These are phyloP conservation scores for Colletotrichum brevisporum DNA, from an alignment of 2,329 filamentous ascomycete genomes.

Conservation along the genomic window DNA sequence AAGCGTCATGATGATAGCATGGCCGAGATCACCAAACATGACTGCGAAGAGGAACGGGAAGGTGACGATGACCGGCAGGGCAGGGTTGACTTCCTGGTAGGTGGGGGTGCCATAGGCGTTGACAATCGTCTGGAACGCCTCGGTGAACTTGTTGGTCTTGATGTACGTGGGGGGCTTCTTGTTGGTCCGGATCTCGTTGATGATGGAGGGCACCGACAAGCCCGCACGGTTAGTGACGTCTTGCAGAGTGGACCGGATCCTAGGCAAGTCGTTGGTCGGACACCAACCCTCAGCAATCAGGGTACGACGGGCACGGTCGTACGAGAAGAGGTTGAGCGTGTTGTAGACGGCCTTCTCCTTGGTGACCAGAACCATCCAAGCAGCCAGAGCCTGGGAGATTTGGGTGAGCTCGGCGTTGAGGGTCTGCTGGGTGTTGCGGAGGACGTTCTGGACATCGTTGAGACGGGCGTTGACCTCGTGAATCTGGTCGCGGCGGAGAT, in stretches of 20 bases:
- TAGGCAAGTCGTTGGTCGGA: constrained; percentile 88
- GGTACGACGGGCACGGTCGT: constrained; percentile 94
- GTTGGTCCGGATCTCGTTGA: constrained; percentile 97
- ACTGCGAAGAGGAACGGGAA: constrained; percentile 99
- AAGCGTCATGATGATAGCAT: constrained; percentile 89
- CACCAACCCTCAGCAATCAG: constrained; percentile 98
- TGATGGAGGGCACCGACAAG: constrained; percentile 96
- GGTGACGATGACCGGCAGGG: constrained; percentile 93
- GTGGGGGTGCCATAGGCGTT: constrained; percentile 98
- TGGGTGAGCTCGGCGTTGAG: constrained; percentile 93
- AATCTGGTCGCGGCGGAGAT: constrained; percentile 94
- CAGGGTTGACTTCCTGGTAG: constrained; percentile 97
- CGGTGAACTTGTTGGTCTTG: constrained; percentile 98
- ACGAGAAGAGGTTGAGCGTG: constrained; percentile 95
- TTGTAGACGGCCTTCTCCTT: constrained; percentile 99
- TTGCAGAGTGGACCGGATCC: constrained; percentile 93
- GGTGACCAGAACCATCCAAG: constrained; percentile 97
- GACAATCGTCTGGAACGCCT: constrained; percentile 98
- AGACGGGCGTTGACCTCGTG: constrained; percentile 97
- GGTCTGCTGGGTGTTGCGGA: constrained; percentile 95
- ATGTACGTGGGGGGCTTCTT: constrained; percentile 98
- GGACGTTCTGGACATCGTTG: constrained; percentile 90
- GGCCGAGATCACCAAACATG: constrained; percentile 99
- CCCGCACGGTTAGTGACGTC: constrained; percentile 97
- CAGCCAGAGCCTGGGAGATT: constrained; percentile 91